Conservation (phyloP, 495 filamentous ascomycete genomes). For the Penicillium cataractarum region DNA sequence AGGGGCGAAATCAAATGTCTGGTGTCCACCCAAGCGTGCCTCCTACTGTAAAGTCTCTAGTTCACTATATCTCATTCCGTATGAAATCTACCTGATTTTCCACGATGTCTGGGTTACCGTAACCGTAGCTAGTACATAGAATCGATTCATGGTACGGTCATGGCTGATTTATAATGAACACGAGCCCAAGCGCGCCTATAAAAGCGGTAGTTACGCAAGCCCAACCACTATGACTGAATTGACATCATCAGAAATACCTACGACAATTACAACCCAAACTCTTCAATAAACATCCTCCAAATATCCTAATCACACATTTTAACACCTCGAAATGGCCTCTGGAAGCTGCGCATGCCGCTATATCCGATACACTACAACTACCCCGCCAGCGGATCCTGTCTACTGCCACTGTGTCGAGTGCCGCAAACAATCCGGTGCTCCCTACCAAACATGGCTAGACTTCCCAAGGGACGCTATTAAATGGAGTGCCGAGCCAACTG, state of each 20-base stretch:
- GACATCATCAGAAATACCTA: no score
- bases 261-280: no score
- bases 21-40: no score
- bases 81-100: no score
- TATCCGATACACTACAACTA: constrained; percentile 26
- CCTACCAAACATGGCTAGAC: constrained; percentile 32
- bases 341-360: constrained; percentile 37
- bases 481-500: constrained; percentile 27
- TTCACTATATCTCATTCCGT: no score
- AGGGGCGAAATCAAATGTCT: no score
- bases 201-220: not conserved
- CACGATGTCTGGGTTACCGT: no score
- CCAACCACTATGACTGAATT: not conserved
- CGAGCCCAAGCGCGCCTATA: not conserved
- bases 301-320: not conserved
- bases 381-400: constrained; percentile 20
- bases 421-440: constrained; percentile 35
- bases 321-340: constrained; percentile 16
- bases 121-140: no score
- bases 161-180: constrained; percentile 9
- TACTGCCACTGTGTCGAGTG: constrained; percentile 38
- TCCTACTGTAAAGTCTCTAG: no score
- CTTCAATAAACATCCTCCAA: not conserved
- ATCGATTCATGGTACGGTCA: no score
- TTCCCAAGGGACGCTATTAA: constrained; percentile 24